phyloP scores from a whole-genome alignment of 192 early-diverging fungal species.

The Diversispora epigaea region DNA sequence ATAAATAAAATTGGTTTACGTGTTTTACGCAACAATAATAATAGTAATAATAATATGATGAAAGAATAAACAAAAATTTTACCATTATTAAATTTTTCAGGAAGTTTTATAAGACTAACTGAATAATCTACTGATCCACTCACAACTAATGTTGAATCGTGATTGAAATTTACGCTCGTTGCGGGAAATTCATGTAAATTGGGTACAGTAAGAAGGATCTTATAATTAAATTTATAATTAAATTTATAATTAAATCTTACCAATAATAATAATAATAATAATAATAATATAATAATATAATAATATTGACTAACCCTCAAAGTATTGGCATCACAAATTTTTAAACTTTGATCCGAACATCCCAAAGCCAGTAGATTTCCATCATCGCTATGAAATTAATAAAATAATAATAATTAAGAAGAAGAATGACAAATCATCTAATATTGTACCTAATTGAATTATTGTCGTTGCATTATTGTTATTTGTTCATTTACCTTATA shows the following conservation, averaged over 20 bases:
- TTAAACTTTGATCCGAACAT: constrained; percentile 69
- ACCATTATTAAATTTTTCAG: constrained; percentile 49
- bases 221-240: constrained; percentile 2
- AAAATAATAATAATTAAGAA: constrained; percentile 18
- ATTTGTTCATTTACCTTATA: constrained; percentile 58
- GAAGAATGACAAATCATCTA: background rate
- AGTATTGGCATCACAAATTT: constrained; percentile 59
- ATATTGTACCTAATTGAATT: background rate
- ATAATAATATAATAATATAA: too few species aligned
- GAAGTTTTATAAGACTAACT: constrained; percentile 57
- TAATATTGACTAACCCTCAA: constrained; percentile 48
- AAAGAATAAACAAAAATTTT: background rate
- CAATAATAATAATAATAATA: background rate
- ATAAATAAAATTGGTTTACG: too few species aligned
- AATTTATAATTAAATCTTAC: constrained; percentile 21
- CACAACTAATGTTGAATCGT: constrained; percentile 59
- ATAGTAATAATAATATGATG: background rate
- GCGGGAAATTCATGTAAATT: constrained; percentile 80
- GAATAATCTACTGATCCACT: constrained; percentile 84
- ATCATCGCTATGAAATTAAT: constrained; percentile 50
- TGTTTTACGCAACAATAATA: too few species aligned
- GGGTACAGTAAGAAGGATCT: constrained; percentile 60
- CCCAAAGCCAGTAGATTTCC: constrained; percentile 74
- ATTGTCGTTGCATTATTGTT: too few species aligned
- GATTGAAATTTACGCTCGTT: constrained; percentile 73